These are phyloP conservation scores for Grosmannia huntii DNA, from an alignment of 2,329 filamentous ascomycete genomes.

Conservation along the genomic window DNA sequence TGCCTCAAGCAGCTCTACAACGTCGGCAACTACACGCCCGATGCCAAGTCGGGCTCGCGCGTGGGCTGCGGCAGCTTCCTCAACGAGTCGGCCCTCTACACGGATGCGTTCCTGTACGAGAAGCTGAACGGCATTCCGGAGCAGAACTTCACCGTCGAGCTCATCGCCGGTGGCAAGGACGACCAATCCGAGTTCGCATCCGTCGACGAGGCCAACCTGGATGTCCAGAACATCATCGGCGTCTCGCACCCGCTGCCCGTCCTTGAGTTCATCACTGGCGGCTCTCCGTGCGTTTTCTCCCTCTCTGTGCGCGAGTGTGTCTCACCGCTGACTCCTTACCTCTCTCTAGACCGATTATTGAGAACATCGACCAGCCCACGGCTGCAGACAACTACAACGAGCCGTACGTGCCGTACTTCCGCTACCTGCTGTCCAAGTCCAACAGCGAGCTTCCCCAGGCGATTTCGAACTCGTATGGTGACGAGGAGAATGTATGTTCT, in stretches of 20 bases:
- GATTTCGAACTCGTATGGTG: conserved; percentile 58
- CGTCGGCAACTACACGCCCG: conserved; percentile 24
- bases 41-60: conserved; percentile 22
- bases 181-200: conserved; percentile 25
- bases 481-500: conserved; percentile 35
- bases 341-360: conserved; percentile 16
- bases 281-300: conserved; percentile 17
- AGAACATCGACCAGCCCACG: conserved; percentile 16
- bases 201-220: conserved; percentile 45
- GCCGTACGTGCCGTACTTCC: conserved; percentile 52
- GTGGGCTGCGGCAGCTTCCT: conserved; percentile 30
- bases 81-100: conserved; percentile 31
- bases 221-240: conserved; percentile 47
- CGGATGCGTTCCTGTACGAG: conserved; percentile 38
- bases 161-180: conserved; percentile 42
- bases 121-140: conserved; percentile 36
- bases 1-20: conserved; percentile 39
- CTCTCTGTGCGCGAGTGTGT: conserved; percentile 14
- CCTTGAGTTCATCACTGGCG: conserved; percentile 15
- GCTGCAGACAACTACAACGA: conserved; percentile 40
- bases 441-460: conserved; percentile 46
- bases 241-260: conserved; percentile 32
- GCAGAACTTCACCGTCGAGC: conserved; percentile 40
- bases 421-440: conserved; percentile 42
- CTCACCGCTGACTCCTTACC: not conserved